A percentile compares a stretch with the other conserved stretches of the same genome.
These are phyloP conservation scores for Ascochyta fabae DNA, from an alignment of 2,329 filamentous ascomycete genomes.

Conservation along the genomic window DNA sequence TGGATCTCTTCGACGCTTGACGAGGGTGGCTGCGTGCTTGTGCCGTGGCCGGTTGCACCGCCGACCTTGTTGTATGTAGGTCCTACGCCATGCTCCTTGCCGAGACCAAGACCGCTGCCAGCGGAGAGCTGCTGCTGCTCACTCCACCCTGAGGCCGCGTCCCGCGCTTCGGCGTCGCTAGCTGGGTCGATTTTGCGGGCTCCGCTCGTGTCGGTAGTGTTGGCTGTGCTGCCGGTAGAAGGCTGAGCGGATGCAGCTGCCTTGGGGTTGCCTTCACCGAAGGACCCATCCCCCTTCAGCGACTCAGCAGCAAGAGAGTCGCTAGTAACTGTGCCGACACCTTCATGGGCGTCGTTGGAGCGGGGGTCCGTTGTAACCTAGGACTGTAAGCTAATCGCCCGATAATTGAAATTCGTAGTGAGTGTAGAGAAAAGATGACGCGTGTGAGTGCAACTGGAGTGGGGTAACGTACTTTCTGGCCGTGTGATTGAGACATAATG, in stretches of 20 bases:
- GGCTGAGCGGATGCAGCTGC: conserved; percentile 58
- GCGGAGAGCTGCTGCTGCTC: conserved; percentile 52
- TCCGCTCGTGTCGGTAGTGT: conserved; percentile 62
- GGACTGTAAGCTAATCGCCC: not conserved
- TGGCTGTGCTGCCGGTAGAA: conserved; percentile 61
- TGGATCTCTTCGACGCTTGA: conserved; percentile 24
- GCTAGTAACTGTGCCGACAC: conserved; percentile 66
- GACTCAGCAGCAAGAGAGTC: conserved; percentile 83
- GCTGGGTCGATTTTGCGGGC: conserved; percentile 60
- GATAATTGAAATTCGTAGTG: not conserved
- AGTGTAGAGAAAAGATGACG: not conserved
- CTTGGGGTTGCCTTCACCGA: conserved; percentile 64
- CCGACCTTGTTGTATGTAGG: conserved; percentile 43
- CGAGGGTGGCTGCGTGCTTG: conserved; percentile 1
- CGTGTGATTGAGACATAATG: conserved; percentile 16
- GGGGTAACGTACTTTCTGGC: conserved; percentile 11
- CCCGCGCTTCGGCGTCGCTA: conserved; percentile 54
- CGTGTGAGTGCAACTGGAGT: not conserved
- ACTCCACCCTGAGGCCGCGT: conserved; percentile 49
- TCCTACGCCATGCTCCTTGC: conserved; percentile 45
- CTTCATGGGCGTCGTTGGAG: conserved; percentile 60
- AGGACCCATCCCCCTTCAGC: conserved; percentile 63
- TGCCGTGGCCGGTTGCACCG: conserved; percentile 29
- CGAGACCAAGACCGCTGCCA: conserved; percentile 38
- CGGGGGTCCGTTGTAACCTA: conserved; percentile 58